Percentiles rank a stretch among this genome's conserved stretches.
These are phyloP conservation scores for Candida nitratophila DNA, from an alignment of 805 yeast genomes.

Conservation along the genomic window DNA sequence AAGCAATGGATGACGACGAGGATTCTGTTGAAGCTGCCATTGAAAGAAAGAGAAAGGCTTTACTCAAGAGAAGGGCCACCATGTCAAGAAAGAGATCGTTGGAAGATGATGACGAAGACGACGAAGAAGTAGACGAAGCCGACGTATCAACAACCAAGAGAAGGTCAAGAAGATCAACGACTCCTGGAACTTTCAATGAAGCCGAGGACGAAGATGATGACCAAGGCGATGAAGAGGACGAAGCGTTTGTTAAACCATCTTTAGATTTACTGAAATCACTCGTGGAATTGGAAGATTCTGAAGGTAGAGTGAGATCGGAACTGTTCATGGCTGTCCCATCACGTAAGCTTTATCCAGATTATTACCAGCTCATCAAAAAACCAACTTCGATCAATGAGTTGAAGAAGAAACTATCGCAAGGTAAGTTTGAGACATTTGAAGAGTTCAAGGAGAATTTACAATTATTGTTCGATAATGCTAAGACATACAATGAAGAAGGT, in stretches of 20 bases:
- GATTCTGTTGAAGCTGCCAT: constrained; percentile 57
- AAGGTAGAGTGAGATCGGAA: constrained; percentile 40
- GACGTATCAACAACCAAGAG: constrained; percentile 2
- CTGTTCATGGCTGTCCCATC: constrained; percentile 73
- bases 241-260: constrained; percentile 10
- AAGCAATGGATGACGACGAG: constrained; percentile 70
- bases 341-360: constrained; percentile 74
- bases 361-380: constrained; percentile 54
- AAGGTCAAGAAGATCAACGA: constrained; percentile 6
- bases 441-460: constrained; percentile 44
- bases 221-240: constrained; percentile 3
- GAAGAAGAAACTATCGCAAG: constrained; percentile 37
- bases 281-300: constrained; percentile 34
- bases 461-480: constrained; percentile 62
- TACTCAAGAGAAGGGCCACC: constrained; percentile 32
- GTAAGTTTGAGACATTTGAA: constrained; percentile 29
- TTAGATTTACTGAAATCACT: constrained; percentile 37
- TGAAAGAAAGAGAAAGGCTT: constrained; percentile 38
- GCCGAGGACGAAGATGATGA: not conserved
- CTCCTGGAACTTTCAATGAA: not conserved
- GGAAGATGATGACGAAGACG: constrained; percentile 7
- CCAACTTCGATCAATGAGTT: constrained; percentile 58
- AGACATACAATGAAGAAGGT: constrained; percentile 60
- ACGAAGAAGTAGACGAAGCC: not conserved
- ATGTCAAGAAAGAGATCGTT: constrained; percentile 18